Conservation (phyloP, 1,284 basidiomycete genomes). For the Blastosporella zonata region DNA sequence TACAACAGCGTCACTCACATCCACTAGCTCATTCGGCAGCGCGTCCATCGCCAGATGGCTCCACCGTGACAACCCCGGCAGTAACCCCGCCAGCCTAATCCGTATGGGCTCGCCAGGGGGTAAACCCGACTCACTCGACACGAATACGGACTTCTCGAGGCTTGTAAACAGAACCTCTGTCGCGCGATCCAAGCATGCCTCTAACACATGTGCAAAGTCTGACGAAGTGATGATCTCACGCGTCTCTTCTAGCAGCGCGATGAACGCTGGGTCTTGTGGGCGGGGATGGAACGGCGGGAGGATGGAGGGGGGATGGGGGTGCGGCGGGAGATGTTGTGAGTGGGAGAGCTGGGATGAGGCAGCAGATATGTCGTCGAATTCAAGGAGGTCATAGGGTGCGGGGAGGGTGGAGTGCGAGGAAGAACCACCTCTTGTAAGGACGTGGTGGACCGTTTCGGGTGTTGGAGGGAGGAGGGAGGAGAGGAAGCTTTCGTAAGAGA, state of each 20-base stretch:
- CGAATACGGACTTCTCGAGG: slow-evolving; percentile 55
- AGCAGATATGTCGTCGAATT: slow-evolving; percentile 22
- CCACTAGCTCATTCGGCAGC: slow-evolving; percentile 80
- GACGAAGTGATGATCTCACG: slow-evolving; percentile 59
- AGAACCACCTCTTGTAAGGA: slow-evolving; percentile 65
- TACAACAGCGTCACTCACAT: slow-evolving; percentile 49
- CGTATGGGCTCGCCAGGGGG: slow-evolving; percentile 41
- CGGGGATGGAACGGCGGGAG: slow-evolving; percentile 16
- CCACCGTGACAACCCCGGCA: slow-evolving; percentile 79
- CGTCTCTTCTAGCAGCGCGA: slow-evolving; percentile 67
- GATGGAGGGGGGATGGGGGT: slow-evolving; percentile 20
- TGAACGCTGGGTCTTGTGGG: slow-evolving; percentile 51
- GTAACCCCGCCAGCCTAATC: slow-evolving; percentile 67
- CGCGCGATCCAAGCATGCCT: slow-evolving; percentile 65
- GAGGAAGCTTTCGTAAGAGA: slow-evolving; percentile 51
- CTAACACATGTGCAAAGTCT: slow-evolving; percentile 69
- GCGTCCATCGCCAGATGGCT: slow-evolving; percentile 68
- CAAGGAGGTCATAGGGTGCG: slow-evolving; percentile 26
- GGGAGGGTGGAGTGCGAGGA: slow-evolving; percentile 13
- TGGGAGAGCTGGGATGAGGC: slow-evolving; percentile 30
- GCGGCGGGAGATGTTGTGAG: slow-evolving; percentile 21
- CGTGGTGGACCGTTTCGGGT: slow-evolving; percentile 62
- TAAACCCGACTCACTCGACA: slow-evolving; percentile 22
- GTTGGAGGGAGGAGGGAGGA: slow-evolving; percentile 72
- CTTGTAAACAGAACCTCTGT: slow-evolving; percentile 50